Base-by-base conservation (phyloP, 2,329 filamentous ascomycete species). In the Bipolaris victoriae region DNA sequence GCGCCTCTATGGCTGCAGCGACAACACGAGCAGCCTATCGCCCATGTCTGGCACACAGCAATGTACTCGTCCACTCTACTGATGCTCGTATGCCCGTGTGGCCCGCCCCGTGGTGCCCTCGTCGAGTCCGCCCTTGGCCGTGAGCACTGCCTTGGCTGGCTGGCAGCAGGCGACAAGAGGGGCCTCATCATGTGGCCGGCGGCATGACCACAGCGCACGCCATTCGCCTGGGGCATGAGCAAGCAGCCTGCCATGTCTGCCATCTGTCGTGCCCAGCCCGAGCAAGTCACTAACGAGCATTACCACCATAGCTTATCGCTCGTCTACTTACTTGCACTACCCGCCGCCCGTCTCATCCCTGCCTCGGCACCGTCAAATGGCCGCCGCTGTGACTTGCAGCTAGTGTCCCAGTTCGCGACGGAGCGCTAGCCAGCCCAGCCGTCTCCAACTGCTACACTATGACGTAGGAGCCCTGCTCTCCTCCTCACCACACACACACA, bases 171-270 rank as follows among this genome's bases (percentile, higher is more conserved):
- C 46, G 22, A 24, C 13, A 24, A 37, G 35, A 11, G n/a, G 46
- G 24, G 9, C 20, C 35, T 35, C 47, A 62, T 67, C 68, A 70
- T 64, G 61, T 69, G 66, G 56, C 56, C 55, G 44, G 10, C 48
- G 52, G 55, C 61, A 65, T 67, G 64, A 69, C 65, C 64, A 59
- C 57, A 52, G 55, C 63, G 64, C 67, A 69, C 65, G 65, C 64
- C 66, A 69, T 69, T 65, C 62, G 64, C 55, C 64, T 49, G 45
- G 41, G 4, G 15, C 26, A 47, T 60, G 55, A 58, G 62, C 61
- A 61, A 57, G 61, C 62, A 65, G 63, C 59, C 60, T 61, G 57
- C 52, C 51, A 50, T 35, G 36, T 44, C 40, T 55, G 45, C 31
- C 40, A 15, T 24, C 20, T 43, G 40, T 24, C 40, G 40, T 43